phyloP scores from a whole-genome alignment of 169 alveolate genomes.

The Plasmodium fragile region DNA sequence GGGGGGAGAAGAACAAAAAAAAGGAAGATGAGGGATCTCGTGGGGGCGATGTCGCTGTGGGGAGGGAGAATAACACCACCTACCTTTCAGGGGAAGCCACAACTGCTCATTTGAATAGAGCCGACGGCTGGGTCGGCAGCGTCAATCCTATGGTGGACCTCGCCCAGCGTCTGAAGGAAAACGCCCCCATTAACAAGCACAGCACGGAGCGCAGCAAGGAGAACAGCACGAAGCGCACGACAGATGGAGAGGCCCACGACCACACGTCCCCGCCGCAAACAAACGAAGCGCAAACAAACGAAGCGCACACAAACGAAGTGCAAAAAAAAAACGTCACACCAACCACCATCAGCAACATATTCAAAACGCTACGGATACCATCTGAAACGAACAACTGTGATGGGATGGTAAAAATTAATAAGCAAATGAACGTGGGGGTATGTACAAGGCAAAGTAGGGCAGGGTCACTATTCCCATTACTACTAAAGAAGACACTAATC shows the following conservation, averaged over 20 bases:
- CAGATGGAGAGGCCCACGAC: too few species aligned
- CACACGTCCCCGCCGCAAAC: background rate
- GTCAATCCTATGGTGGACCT: background rate
- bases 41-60: background rate
- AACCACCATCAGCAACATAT: background rate
- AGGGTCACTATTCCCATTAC: background rate
- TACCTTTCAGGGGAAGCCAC: background rate
- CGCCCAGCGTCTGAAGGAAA: background rate
- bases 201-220: too few species aligned
- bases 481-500: background rate
- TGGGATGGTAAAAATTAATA: constrained; percentile 20
- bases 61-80: background rate
- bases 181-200: background rate
- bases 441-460: constrained; percentile 23
- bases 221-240: too few species aligned
- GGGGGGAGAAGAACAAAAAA: background rate
- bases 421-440: constrained; percentile 41
- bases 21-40: background rate
- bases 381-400: constrained; percentile 23
- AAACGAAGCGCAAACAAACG: background rate
- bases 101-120: background rate
- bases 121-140: background rate
- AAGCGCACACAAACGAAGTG: background rate
- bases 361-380: constrained; percentile 8
- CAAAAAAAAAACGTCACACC: background rate